Percentiles rank a stretch among this genome's conserved stretches.
These are phyloP conservation scores for Solanum ossicruentum DNA, from an alignment of 257 asterid genomes.

Conservation along the genomic window DNA sequence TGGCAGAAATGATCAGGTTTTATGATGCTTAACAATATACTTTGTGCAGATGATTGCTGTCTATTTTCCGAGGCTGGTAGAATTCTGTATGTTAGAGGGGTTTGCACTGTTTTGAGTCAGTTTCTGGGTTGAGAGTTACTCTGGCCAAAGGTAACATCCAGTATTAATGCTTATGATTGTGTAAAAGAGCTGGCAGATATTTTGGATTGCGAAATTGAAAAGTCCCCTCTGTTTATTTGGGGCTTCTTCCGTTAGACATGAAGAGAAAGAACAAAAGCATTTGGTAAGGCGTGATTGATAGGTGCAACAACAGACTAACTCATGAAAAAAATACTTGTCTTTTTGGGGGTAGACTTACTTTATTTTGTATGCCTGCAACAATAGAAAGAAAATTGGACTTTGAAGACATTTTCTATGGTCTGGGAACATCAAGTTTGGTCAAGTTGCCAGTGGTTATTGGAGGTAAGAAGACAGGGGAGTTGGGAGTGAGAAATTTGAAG, in stretches of 20 bases:
- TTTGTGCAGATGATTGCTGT: not conserved
- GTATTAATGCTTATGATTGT: not conserved
- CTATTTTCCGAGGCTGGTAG: not conserved
- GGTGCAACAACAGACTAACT: not conserved
- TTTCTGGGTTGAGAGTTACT: not conserved
- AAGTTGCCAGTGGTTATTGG: not conserved
- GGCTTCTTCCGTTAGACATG: not conserved
- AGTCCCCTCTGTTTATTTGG: not conserved
- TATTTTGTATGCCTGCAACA: not conserved
- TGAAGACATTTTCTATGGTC: not conserved
- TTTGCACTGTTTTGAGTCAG: not conserved
- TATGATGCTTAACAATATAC: not conserved
- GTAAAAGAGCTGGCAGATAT: not conserved
- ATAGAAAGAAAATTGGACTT: not conserved
- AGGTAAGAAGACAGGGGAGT: not conserved
- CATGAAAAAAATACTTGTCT: not conserved
- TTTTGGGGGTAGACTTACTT: not conserved
- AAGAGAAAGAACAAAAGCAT: not conserved
- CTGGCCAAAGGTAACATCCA: not conserved
- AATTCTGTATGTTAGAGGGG: not conserved
- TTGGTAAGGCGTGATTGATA: not conserved
- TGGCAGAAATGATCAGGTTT: not conserved
- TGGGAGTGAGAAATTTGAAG: not conserved
- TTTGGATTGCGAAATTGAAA: not conserved
- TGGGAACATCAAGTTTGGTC: not conserved